Percentiles rank a stretch among this genome's conserved stretches.
These are phyloP conservation scores for Colletotrichum somersetense DNA, from an alignment of 2,329 filamentous ascomycete genomes.

Conservation along the genomic window DNA sequence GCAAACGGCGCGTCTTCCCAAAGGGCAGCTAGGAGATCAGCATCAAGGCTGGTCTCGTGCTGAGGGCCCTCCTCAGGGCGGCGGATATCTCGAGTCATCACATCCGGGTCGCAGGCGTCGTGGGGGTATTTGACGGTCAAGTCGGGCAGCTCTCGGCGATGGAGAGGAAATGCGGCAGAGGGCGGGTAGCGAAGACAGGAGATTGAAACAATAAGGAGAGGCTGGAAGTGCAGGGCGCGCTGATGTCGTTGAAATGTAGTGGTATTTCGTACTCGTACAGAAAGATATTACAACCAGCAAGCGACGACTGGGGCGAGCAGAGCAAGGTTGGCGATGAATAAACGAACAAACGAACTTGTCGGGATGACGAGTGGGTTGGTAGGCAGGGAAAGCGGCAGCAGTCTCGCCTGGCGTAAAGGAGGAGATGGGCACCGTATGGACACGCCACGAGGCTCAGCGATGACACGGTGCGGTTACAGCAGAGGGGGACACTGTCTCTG, in stretches of 20 bases:
- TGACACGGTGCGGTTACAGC: slow-evolving; percentile 24
- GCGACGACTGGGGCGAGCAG: slow-evolving; percentile 22
- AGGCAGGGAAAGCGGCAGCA: slow-evolving; percentile 16
- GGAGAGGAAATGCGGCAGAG: slow-evolving; percentile 22
- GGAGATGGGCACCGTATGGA: slow-evolving; percentile 31
- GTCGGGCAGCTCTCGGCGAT: slow-evolving; percentile 17
- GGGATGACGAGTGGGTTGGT: slow-evolving; percentile 15
- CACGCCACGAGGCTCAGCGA: slow-evolving; percentile 27
- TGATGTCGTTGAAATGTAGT: slow-evolving; percentile 14
- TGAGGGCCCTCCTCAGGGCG: slow-evolving; percentile 52
- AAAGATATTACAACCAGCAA: slow-evolving; percentile 30
- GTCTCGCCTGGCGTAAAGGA: neutral
- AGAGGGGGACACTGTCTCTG: slow-evolving; percentile 11
- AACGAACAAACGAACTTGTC: slow-evolving; percentile 1
- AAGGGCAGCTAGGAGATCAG: slow-evolving; percentile 67
- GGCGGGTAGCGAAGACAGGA: slow-evolving; percentile 7
- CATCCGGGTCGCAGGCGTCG: slow-evolving; percentile 49
- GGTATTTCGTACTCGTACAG: slow-evolving; percentile 16
- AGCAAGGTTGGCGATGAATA: slow-evolving; percentile 26
- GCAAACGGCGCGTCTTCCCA: slow-evolving; percentile 71
- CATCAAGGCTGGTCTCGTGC: slow-evolving; percentile 52
- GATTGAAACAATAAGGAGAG: neutral
- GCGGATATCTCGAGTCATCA: slow-evolving; percentile 63
- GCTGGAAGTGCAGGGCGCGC: neutral
- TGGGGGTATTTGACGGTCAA: slow-evolving; percentile 30